These are phyloP conservation scores for Halocafeteria seosinensis DNA, from an alignment of 108 stramenopile species.

Conservation along the genomic window DNA sequence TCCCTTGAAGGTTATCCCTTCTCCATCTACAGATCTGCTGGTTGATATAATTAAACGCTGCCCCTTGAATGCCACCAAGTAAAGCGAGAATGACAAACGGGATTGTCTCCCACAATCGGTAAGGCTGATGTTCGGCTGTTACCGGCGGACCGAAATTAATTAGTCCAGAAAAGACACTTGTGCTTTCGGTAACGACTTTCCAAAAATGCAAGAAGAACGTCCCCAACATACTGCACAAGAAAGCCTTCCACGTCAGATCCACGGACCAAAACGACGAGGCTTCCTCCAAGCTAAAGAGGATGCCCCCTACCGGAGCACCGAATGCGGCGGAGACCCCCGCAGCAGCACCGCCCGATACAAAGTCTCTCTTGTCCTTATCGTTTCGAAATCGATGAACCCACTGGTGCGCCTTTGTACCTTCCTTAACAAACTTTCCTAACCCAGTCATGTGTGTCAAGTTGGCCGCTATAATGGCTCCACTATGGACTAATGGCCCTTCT, in stretches of 20 bases:
- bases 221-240: slow-evolving; percentile 51
- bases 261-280: slow-evolving; percentile 60
- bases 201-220: slow-evolving; percentile 4
- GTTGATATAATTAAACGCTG: slow-evolving; percentile 35
- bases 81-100: slow-evolving; percentile 49
- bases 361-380: slow-evolving; percentile 49
- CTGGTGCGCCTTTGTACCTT: neutral
- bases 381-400: slow-evolving; percentile 29
- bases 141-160: neutral
- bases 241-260: slow-evolving; percentile 53
- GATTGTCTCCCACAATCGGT: slow-evolving; percentile 27
- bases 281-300: slow-evolving; percentile 64
- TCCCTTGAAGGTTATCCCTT: neutral
- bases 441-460: slow-evolving; percentile 23
- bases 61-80: slow-evolving; percentile 55
- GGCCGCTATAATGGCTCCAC: slow-evolving; percentile 31
- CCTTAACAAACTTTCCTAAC: neutral
- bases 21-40: slow-evolving; percentile 25
- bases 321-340: slow-evolving; percentile 69
- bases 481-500: slow-evolving; percentile 50
- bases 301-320: slow-evolving; percentile 65
- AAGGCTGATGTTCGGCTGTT: neutral
- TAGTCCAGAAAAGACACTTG: neutral
- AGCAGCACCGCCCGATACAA: slow-evolving; percentile 62
- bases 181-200: neutral